These are phyloP conservation scores for Ambrosia trifida DNA, from an alignment of 129 eudicot species.

Conservation along the genomic window DNA sequence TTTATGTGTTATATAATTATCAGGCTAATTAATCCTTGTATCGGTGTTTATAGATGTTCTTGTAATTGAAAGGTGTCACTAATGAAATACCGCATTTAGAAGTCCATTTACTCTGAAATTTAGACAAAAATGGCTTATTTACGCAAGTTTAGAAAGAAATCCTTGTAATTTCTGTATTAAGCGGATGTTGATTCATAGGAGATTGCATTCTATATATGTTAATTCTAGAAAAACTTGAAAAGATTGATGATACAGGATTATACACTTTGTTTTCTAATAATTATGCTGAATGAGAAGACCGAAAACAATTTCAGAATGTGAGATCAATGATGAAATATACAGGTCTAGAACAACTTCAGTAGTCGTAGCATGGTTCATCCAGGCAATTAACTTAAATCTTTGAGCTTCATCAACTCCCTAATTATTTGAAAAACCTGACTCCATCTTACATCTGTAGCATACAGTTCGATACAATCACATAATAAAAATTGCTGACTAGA, in stretches of 20 bases:
- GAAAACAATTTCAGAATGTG: conserved; percentile 48
- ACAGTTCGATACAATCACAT: conserved; percentile 40
- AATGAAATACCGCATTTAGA: too few relatives aligned
- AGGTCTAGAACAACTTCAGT: conserved; percentile 45
- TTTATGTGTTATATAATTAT: too few relatives aligned
- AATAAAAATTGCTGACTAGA: conserved; percentile 54
- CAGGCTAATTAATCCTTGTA: too few relatives aligned
- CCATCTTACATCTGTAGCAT: conserved; percentile 12
- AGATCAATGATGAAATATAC: conserved; percentile 52
- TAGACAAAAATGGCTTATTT: too few relatives aligned
- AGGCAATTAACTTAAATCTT: neutral
- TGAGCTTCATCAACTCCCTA: conserved; percentile 10
- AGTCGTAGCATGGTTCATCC: conserved; percentile 51
- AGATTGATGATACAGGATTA: conserved; percentile 59
- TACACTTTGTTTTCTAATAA: conserved; percentile 58
- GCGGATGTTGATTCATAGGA: conserved; percentile 70
- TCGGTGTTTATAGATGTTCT: too few relatives aligned
- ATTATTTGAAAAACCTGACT: conserved; percentile 6
- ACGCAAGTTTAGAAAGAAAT: too few relatives aligned
- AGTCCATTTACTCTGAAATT: too few relatives aligned
- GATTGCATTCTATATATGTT: conserved; percentile 54
- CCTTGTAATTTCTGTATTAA: conserved; percentile 62
- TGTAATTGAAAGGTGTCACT: too few relatives aligned
- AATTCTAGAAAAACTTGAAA: conserved; percentile 46
- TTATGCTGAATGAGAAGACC: conserved; percentile 65